These are phyloP conservation scores for Talaromyces trachyspermus DNA, from an alignment of 495 filamentous ascomycete species.

Conservation along the genomic window DNA sequence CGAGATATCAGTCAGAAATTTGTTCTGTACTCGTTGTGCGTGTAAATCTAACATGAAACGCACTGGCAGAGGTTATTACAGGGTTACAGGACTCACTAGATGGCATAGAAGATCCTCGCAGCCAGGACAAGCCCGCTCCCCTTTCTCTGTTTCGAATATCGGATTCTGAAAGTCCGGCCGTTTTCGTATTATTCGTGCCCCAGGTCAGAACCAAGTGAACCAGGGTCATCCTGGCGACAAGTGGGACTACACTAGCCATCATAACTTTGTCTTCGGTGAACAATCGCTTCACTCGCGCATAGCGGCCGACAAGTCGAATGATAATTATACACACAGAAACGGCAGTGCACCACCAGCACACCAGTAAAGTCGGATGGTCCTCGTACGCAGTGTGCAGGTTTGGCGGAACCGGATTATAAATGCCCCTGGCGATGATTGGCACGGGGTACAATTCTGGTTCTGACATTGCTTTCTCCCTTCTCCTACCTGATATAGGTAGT, in stretches of 20 bases:
- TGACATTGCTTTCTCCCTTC: neutral
- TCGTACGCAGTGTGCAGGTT: slow-evolving; percentile 42
- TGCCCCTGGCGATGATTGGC: neutral
- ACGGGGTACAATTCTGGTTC: neutral
- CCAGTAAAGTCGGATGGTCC: slow-evolving; percentile 73
- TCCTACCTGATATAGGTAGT: no score
- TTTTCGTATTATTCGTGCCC: slow-evolving; percentile 76
- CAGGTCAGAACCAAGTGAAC: slow-evolving; percentile 77
- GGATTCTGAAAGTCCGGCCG: slow-evolving; percentile 27
- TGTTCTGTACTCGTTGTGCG: neutral
- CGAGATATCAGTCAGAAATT: slow-evolving; percentile 4
- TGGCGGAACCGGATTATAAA: slow-evolving; percentile 36
- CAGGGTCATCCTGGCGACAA: slow-evolving; percentile 74
- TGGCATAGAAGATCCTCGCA: slow-evolving; percentile 48
- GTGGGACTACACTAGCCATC: slow-evolving; percentile 68
- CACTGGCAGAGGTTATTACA: no score
- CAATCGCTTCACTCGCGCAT: slow-evolving; percentile 69
- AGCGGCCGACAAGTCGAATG: slow-evolving; percentile 67
- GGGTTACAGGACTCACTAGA: slow-evolving; percentile 38
- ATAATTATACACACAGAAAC: slow-evolving; percentile 78
- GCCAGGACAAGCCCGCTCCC: slow-evolving; percentile 48
- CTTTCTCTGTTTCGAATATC: slow-evolving; percentile 35
- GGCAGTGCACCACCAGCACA: slow-evolving; percentile 88
- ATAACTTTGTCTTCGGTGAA: slow-evolving; percentile 87
- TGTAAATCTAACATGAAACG: no score